phyloP scores from a whole-genome alignment of 345 rosid species.

The Firmiana major region DNA sequence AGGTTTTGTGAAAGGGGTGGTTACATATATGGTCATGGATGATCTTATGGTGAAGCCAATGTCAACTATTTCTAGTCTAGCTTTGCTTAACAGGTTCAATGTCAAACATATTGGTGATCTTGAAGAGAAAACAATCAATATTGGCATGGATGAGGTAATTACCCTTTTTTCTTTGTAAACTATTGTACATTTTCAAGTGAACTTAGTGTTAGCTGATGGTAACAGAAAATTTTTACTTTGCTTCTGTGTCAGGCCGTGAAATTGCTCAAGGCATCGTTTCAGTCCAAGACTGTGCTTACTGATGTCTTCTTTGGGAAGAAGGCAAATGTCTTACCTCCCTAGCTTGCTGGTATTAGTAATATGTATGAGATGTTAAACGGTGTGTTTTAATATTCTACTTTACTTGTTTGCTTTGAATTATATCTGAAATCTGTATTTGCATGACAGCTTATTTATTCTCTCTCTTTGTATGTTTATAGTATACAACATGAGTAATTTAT shows the following conservation, averaged over 20 bases:
- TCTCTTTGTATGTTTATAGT: too few species aligned
- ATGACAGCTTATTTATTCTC: too few species aligned
- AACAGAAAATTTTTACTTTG: not conserved
- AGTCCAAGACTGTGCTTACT: constrained; percentile 27
- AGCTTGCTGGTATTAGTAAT: not conserved
- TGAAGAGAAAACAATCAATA: constrained; percentile 3
- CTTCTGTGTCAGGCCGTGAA: not conserved
- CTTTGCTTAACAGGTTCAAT: constrained; percentile 17
- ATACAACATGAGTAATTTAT: too few species aligned
- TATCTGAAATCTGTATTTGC: too few species aligned
- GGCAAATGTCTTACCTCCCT: not conserved
- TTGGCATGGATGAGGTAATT: constrained; percentile 17
- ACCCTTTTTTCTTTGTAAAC: not conserved
- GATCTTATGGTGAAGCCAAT: constrained; percentile 14
- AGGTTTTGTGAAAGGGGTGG: constrained; percentile 31
- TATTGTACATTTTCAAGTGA: not conserved
- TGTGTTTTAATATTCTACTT: too few species aligned
- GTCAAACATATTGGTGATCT: constrained; percentile 16
- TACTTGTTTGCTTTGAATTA: not conserved
- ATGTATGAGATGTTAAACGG: not conserved
- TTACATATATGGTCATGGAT: constrained; percentile 28
- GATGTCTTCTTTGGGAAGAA: constrained; percentile 5
- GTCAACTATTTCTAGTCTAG: constrained; percentile 5
- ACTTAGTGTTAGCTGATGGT: not conserved
- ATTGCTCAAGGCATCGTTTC: not conserved